Base-by-base conservation (phyloP, 805 yeast genomes). In the Torulaspora delbrueckii region DNA sequence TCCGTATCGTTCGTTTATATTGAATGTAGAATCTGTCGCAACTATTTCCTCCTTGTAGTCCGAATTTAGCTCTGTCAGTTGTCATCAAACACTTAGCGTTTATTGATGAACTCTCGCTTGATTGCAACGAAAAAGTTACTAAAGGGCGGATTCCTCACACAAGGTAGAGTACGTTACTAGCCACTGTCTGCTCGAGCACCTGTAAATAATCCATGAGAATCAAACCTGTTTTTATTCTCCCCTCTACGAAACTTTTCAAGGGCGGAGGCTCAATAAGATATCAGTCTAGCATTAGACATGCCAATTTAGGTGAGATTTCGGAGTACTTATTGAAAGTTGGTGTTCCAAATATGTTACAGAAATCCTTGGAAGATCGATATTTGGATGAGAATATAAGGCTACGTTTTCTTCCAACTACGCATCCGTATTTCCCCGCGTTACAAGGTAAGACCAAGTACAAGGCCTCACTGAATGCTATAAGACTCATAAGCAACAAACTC, bases 371-470 rank as follows among this genome's bases (percentile, higher is more conserved):
- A 5, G 59, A 69, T 16, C 62, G 63, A 3, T 55, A 69, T 8
- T 47, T 84, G 8, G 72, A 79, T 27, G 62, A 69, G 1, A 67
- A 76, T 19, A 67, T 84, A 1, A 60, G 71, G 5, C 67, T 84
- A 19, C 62, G 86, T 12, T 65, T 84, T 1, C 71, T 81, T 30
- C 89, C 89, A 0, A 66, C 73, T 1, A 74, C 76, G 37, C 73
- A 72, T 39, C 73, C 79, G 0, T 74, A 73, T 47, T 53, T 81
- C 10, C 89, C 89, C 2, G 64, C 66, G 9, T 62, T 84, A 23
- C 72, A 73, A 41, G 87, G 89, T 1, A 71, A 66, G 14, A 67
- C 72, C 13, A 70, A 81, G 10, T 83, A 82, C 59, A 70, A 73
- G 40, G 73, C 84, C 2, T 72, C 84, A 0, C 60, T 77, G 47